phyloP scores from a whole-genome alignment of 2,329 filamentous ascomycete genomes.

The Aspergillus quadricinctus region DNA sequence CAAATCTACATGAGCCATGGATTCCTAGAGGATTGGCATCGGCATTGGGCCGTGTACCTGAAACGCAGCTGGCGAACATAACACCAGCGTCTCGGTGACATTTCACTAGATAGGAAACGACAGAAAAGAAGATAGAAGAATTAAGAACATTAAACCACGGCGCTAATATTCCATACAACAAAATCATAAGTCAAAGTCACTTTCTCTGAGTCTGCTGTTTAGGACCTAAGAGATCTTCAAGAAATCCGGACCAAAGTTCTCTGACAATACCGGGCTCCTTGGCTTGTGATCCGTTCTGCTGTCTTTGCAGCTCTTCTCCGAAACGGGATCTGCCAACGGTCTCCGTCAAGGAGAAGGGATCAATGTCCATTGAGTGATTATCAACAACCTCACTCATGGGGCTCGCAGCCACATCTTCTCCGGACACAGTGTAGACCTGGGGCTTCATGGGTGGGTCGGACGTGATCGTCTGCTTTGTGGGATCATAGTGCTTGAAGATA shows the following conservation, averaged over 20 bases:
- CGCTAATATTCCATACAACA: conserved; percentile 8
- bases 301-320: conserved; percentile 32
- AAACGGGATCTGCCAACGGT: conserved; percentile 39
- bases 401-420: conserved; percentile 44
- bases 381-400: conserved; percentile 58
- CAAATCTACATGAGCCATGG: not conserved
- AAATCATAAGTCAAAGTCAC: conserved; percentile 5
- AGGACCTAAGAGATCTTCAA: conserved; percentile 37
- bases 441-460: conserved; percentile 47
- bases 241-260: conserved; percentile 34
- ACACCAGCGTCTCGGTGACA: not conserved
- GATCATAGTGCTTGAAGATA: conserved; percentile 26
- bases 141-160: conserved; percentile 3
- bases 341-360: conserved; percentile 54
- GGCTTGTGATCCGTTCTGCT: conserved; percentile 25
- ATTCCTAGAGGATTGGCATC: not conserved
- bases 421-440: conserved; percentile 52
- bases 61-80: no score
- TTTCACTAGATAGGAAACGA: not conserved
- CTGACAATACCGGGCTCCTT: conserved; percentile 27
- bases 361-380: conserved; percentile 52
- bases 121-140: not conserved
- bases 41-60: no score
- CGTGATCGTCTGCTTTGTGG: conserved; percentile 5
- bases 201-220: conserved; percentile 23